A percentile compares a stretch with the other conserved stretches of the same genome.
Conservation (phyloP, 176 grass and related monocot species). For the Oryza nivara region DNA sequence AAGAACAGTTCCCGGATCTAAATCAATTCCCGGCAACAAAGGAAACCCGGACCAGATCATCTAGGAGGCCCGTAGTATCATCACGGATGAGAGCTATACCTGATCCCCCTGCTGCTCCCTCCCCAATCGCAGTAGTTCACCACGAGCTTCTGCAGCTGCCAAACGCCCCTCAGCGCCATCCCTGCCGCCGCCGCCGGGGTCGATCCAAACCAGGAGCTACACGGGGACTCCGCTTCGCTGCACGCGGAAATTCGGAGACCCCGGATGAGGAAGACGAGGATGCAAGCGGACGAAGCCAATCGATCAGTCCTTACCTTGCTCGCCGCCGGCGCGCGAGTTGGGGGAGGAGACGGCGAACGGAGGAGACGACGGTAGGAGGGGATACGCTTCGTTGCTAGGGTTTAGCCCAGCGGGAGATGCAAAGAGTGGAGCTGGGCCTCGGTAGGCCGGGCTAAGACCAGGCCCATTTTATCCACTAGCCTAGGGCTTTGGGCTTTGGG, state of each 20-base stretch:
- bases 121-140: conserved; percentile 86
- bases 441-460: neutral
- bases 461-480: neutral
- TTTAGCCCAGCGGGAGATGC: conserved; percentile 10
- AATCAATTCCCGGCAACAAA: neutral
- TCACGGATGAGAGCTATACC: conserved; percentile 40
- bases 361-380: neutral
- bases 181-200: neutral
- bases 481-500: neutral
- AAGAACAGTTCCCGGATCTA: conserved; percentile 15
- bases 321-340: neutral
- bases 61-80: neutral
- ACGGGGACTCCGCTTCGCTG: neutral
- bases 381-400: neutral
- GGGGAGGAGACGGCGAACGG: neutral
- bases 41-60: neutral
- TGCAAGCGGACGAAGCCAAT: neutral
- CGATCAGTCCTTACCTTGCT: neutral
- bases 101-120: conserved; percentile 89
- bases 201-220: neutral
- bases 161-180: conserved; percentile 86
- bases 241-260: neutral
- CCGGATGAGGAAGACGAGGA: neutral
- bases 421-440: neutral
- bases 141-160: conserved; percentile 82